Evolutionary conservation across 2,329 filamentous ascomycete species (phyloP).

Genomic region (Fusarium guadeloupense): DNA sequence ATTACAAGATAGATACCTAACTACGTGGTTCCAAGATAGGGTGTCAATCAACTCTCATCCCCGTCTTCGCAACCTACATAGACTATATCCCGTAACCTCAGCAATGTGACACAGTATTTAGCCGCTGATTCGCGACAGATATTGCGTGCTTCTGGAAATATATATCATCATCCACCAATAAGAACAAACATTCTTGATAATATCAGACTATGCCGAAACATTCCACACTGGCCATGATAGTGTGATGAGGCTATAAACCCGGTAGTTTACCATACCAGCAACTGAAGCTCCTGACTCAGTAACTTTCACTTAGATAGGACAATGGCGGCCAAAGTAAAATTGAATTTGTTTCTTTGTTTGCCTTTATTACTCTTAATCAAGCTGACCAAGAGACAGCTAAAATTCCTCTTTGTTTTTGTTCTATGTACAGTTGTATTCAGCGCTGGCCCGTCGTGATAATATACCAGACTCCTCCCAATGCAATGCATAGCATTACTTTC

Average conservation of each 20-base stretch:
- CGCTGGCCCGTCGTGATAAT: conserved; percentile 38
- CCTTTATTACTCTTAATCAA: conserved; percentile 27
- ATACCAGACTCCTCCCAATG: conserved; percentile 44
- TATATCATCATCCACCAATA: background rate
- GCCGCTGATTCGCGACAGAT: background rate
- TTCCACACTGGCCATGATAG: background rate
- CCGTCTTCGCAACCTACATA: too few relatives aligned
- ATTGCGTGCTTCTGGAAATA: conserved; percentile 1
- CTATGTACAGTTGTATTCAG: conserved; percentile 43
- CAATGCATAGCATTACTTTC: conserved; percentile 40
- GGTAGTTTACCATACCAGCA: background rate
- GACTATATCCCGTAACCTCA: background rate
- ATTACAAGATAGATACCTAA: too few relatives aligned
- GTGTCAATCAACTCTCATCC: too few relatives aligned
- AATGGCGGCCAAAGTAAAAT: background rate
- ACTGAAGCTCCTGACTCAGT: background rate
- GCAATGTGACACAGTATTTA: conserved; percentile 3
- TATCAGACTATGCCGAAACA: conserved; percentile 4
- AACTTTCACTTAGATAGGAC: background rate
- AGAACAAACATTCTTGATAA: background rate
- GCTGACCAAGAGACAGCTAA: conserved; percentile 31
- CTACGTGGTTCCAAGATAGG: too few relatives aligned
- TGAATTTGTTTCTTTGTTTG: conserved; percentile 20
- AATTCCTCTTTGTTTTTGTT: conserved; percentile 38
- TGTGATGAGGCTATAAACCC: background rate